Evolutionary conservation across 2,329 filamentous ascomycete species (phyloP).

Genomic region (Alternaria gaisen): DNA sequence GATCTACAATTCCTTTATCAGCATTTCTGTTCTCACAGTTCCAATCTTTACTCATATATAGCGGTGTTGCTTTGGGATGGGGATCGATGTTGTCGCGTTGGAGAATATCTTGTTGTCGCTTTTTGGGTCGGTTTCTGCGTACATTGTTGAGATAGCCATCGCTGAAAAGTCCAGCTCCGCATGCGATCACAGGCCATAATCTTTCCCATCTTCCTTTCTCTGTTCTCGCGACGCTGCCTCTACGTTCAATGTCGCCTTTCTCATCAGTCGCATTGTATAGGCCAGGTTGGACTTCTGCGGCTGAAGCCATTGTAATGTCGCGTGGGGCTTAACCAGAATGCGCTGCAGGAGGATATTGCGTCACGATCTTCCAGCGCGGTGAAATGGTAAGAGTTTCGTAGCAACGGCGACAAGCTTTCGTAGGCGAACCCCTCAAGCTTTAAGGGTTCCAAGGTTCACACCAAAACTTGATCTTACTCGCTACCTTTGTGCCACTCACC

Average conservation of each 20-base stretch:
- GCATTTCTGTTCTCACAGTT: neutral
- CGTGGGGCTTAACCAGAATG: neutral
- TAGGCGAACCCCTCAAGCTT: neutral
- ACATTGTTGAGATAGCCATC: conserved; percentile 94
- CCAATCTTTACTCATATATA: neutral
- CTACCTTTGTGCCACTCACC: conserved; percentile 3
- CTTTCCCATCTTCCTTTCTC: conserved; percentile 54
- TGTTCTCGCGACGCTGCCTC: conserved; percentile 37
- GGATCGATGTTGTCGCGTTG: conserved; percentile 7
- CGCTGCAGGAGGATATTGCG: neutral
- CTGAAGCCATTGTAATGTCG: conserved; percentile 25
- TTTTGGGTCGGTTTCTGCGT: conserved; percentile 26
- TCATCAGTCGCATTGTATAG: conserved; percentile 7
- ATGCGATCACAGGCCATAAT: conserved; percentile 81
- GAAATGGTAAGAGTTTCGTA: neutral
- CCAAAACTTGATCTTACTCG: neutral
- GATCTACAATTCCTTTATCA: conserved; percentile 61
- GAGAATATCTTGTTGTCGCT: conserved; percentile 13
- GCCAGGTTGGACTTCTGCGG: conserved; percentile 8
- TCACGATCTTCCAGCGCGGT: neutral
- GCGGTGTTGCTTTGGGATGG: conserved; percentile 8
- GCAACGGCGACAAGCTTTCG: neutral
- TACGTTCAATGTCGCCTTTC: conserved; percentile 29
- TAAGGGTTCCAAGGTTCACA: conserved; percentile 2
- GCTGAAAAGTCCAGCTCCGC: conserved; percentile 87